A percentile compares a stretch with the other conserved stretches of the same genome.
Conservation (phyloP, 345 rosid genomes). For the Geranium brycei region DNA sequence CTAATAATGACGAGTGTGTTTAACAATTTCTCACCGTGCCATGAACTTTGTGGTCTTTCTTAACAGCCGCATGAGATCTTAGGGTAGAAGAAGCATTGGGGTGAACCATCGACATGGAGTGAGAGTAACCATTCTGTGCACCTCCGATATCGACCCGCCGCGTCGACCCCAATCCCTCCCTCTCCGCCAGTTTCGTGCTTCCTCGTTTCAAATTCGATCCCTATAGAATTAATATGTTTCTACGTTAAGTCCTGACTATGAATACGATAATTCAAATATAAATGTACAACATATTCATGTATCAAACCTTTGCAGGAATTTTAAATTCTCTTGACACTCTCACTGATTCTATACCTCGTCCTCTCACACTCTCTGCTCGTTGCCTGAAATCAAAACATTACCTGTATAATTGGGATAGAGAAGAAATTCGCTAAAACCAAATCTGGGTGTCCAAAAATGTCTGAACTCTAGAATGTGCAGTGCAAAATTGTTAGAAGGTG, state of each 20-base stretch:
- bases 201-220: conserved; percentile 23
- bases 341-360: conserved; percentile 55
- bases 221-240: conserved; percentile 1
- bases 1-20: too few relatives aligned
- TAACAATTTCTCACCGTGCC: conserved; percentile 21
- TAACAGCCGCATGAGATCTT: conserved; percentile 20
- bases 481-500: too few relatives aligned
- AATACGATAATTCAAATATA: background rate
- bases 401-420: too few relatives aligned
- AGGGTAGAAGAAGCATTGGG: conserved; percentile 26
- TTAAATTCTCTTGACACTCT: conserved; percentile 26
- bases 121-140: conserved; percentile 16
- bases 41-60: conserved; percentile 14
- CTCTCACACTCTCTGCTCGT: conserved; percentile 46
- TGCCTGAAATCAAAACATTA: conserved; percentile 39
- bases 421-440: too few relatives aligned
- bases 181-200: conserved; percentile 19
- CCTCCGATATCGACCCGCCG: conserved; percentile 23
- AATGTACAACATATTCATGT: background rate
- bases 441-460: too few relatives aligned
- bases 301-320: background rate
- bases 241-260: background rate
- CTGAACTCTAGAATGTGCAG: too few relatives aligned
- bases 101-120: conserved; percentile 40
- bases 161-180: background rate